A percentile compares a stretch with the other conserved stretches of the same genome.
phyloP scores from a whole-genome alignment of 2,329 filamentous ascomycete species.

The Fusarium sp. region DNA sequence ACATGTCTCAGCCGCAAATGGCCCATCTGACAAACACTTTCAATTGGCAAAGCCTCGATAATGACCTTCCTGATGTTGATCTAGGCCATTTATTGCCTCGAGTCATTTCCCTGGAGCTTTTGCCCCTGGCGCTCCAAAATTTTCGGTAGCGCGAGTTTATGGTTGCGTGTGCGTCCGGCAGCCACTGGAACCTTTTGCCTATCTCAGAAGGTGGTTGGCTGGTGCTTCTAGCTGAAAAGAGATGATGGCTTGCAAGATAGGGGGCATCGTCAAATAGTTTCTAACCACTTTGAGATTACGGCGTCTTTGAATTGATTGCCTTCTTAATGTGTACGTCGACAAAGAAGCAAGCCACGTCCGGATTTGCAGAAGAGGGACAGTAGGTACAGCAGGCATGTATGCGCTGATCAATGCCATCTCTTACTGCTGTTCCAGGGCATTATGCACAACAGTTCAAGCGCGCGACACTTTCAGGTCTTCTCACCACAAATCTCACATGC shows the following conservation, averaged over 20 bases:
- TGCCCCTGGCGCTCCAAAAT: not conserved
- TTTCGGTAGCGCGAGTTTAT: not conserved
- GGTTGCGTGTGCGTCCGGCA: not conserved
- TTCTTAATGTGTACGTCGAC: rapidly evolving
- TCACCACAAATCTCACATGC: not conserved
- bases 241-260: not conserved
- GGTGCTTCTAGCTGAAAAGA: not conserved
- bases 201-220: not conserved
- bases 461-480: no score
- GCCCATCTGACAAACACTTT: not conserved
- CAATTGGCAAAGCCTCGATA: not conserved
- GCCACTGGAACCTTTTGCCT: not conserved
- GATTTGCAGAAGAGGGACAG: not conserved
- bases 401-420: not conserved
- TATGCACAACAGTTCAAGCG: not conserved
- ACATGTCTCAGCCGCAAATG: not conserved
- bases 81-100: not conserved
- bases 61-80: not conserved
- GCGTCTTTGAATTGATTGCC: not conserved
- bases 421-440: not conserved
- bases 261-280: not conserved
- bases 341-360: not conserved
- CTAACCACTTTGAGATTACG: not conserved
- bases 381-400: not conserved
- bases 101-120: not conserved